Base-by-base conservation (phyloP, 179 eudicot genomes). In the Vitellaria paradoxa region DNA sequence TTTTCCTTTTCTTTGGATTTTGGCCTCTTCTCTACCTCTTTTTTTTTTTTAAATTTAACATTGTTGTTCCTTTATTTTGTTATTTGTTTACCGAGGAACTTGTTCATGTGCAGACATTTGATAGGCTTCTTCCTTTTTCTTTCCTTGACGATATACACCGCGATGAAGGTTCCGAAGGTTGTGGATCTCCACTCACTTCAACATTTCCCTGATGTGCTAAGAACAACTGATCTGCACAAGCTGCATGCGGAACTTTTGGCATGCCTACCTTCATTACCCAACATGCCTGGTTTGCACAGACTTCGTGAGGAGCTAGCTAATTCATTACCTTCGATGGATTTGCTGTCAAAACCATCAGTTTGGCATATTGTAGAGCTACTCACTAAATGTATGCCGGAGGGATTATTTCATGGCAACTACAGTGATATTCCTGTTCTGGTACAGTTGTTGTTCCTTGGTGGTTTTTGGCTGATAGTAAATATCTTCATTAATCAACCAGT, bases 91-190 rank as follows among this genome's bases (percentile, higher is more conserved):
- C 61, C 10, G 46, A 3, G 64, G 30, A 77, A 49, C 37, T 60
- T 53, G 17, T 53, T 42, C 21, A 17, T 59, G 62, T 85, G 90
- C 97, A 94, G 98, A 83, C 99, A 96, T 87, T 86, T 96, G 92
- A 94, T 96, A 45, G 99, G 99, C 45, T 96, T 96, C 90, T 90
- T 94, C 80, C 84, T 96, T 74, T 96, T 96, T 86, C 92, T 96
- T 26, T 77, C 84, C 77, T 82, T 96, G 82, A 96, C 98, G 7
- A 91, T 94, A 75, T 94, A 91, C 84, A 92, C 98, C 30, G 96
- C 94, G 55, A 87, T 74, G 87, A 88, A 88, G 82, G 77, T 92
- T 59, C 98, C 99, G 18, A 83, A 81, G 47, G 98, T 93, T 65
- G 92, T 91, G 26, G 94, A 96, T 85, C 85, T 87, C 64, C 88